Evolutionary conservation across 495 filamentous ascomycete species (phyloP).

Genomic region (Podospora conica): DNA sequence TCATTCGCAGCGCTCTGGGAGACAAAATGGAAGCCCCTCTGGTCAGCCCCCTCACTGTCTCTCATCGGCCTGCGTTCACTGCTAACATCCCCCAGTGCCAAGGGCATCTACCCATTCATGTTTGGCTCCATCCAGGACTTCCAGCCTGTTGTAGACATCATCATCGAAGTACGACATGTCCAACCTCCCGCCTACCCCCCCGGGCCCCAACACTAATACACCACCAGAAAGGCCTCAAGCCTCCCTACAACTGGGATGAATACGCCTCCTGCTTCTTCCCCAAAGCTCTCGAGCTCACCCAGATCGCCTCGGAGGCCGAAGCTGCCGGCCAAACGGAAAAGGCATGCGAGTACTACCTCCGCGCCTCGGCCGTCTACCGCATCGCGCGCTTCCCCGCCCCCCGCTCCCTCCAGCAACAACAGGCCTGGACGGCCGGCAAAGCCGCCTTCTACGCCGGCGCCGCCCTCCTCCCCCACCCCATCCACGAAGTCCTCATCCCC

Average conservation of each 20-base stretch:
- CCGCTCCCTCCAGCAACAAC: slow-evolving; percentile 40
- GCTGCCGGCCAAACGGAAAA: slow-evolving; percentile 35
- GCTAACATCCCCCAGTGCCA: slow-evolving; percentile 22
- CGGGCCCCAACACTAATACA: not conserved
- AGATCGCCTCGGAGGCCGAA: slow-evolving; percentile 41
- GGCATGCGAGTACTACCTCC: slow-evolving; percentile 56
- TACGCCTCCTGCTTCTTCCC: slow-evolving; percentile 60
- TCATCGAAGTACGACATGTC: slow-evolving; percentile 49
- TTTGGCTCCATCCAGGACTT: slow-evolving; percentile 60
- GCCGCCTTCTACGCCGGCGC: slow-evolving; percentile 28
- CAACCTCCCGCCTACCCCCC: not conserved
- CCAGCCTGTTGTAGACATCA: slow-evolving; percentile 52
- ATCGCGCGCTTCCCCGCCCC: slow-evolving; percentile 57
- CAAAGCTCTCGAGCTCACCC: slow-evolving; percentile 47
- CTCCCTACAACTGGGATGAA: slow-evolving; percentile 35
- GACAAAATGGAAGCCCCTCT: slow-evolving; percentile 62
- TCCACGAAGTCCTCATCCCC: slow-evolving; percentile 51
- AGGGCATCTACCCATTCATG: slow-evolving; percentile 70
- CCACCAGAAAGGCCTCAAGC: not conserved
- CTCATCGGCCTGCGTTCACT: not conserved
- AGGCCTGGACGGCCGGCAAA: slow-evolving; percentile 58
- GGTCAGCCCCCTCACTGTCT: slow-evolving; percentile 28
- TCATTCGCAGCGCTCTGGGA: slow-evolving; percentile 67
- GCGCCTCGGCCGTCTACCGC: slow-evolving; percentile 61
- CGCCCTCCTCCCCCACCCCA: slow-evolving; percentile 42